A percentile compares a stretch with the other conserved stretches of the same genome.
These are phyloP conservation scores for Lizanozyma gosingica DNA, from an alignment of 1,139 yeast genomes.

Conservation along the genomic window DNA sequence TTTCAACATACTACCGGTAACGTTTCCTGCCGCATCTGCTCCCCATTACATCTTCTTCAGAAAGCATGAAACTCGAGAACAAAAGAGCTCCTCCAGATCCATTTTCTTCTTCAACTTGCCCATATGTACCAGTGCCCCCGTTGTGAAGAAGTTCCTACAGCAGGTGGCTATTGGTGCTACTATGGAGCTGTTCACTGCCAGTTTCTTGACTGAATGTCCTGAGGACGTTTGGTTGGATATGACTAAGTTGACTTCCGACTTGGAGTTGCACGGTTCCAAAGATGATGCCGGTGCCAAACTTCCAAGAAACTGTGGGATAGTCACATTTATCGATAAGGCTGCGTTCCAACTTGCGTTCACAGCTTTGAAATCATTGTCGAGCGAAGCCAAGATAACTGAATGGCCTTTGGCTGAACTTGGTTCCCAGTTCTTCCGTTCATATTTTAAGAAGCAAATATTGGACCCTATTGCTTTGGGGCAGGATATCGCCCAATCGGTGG, in stretches of 20 bases:
- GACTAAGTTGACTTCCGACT: constrained; percentile 51
- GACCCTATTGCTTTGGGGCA: constrained; percentile 40
- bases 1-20: constrained; percentile 42
- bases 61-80: constrained; percentile 47
- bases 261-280: constrained; percentile 26
- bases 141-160: constrained; percentile 50
- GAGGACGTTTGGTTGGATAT: constrained; percentile 53
- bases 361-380: constrained; percentile 46
- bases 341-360: constrained; percentile 60
- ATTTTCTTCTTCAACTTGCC: constrained; percentile 78
- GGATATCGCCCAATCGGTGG: constrained; percentile 50
- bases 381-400: constrained; percentile 13
- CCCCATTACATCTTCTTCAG: constrained; percentile 50
- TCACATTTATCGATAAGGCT: constrained; percentile 68
- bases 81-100: constrained; percentile 29
- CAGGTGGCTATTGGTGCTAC: constrained; percentile 53
- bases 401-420: constrained; percentile 27
- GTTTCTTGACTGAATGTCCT: constrained; percentile 29
- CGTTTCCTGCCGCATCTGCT: constrained; percentile 21
- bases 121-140: constrained; percentile 42
- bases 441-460: constrained; percentile 25
- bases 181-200: constrained; percentile 38
- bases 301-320: constrained; percentile 67
- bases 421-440: constrained; percentile 20
- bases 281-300: constrained; percentile 28